Conservation (phyloP, 2,329 filamentous ascomycete species). For the Monilinia polystroma region DNA sequence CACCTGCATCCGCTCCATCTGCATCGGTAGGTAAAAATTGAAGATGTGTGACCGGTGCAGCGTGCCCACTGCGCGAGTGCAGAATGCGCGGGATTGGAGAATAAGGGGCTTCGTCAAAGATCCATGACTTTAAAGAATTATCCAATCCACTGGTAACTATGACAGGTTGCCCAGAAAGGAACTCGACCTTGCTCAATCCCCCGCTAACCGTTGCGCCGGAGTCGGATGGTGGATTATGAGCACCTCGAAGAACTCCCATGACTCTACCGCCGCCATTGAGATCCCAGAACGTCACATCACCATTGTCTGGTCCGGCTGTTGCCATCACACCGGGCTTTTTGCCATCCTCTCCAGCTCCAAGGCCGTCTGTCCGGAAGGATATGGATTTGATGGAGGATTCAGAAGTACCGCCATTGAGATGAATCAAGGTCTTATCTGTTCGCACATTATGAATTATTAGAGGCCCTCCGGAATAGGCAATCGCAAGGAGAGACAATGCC, state of each 20-base stretch:
- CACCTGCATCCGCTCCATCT: conserved; percentile 81
- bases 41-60: conserved; percentile 77
- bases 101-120: conserved; percentile 90
- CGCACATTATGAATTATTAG: conserved; percentile 80
- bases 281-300: conserved; percentile 96
- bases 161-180: conserved; percentile 83
- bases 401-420: conserved; percentile 64
- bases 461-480: conserved; percentile 79
- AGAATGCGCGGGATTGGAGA: conserved; percentile 81
- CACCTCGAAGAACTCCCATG: conserved; percentile 81
- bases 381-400: conserved; percentile 74
- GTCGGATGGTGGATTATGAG: conserved; percentile 72
- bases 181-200: conserved; percentile 85
- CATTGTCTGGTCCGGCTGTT: conserved; percentile 73
- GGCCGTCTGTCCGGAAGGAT: conserved; percentile 83
- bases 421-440: conserved; percentile 70
- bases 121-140: conserved; percentile 94
- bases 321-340: conserved; percentile 89
- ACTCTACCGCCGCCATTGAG: conserved; percentile 85
- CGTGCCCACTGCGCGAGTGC: conserved; percentile 84
- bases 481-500: conserved; percentile 79
- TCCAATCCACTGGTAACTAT: conserved; percentile 88
- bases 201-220: conserved; percentile 58
- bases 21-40: conserved; percentile 85
- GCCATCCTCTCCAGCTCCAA: conserved; percentile 85